phyloP scores from a whole-genome alignment of 352 stramenopile genomes.

The Phytopythium montanum region DNA sequence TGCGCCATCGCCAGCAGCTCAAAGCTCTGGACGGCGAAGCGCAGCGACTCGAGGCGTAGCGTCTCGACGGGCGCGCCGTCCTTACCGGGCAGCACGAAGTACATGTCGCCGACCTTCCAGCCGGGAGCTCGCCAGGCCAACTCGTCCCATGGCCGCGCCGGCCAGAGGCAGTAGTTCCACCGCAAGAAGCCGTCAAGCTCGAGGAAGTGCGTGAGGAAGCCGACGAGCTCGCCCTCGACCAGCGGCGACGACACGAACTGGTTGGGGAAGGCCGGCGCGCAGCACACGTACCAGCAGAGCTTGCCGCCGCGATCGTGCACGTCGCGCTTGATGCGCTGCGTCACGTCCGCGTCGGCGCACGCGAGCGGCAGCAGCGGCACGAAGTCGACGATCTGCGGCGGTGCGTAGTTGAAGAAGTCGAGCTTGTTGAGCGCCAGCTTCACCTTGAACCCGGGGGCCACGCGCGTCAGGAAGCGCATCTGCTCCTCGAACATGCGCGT shows the following conservation, averaged over 20 bases:
- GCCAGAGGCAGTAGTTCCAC: slow-evolving; percentile 85
- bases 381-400: slow-evolving; percentile 64
- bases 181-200: slow-evolving; percentile 75
- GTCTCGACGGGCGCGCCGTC: slow-evolving; percentile 68
- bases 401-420: slow-evolving; percentile 62
- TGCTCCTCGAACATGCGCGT: slow-evolving; percentile 57
- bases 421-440: slow-evolving; percentile 77
- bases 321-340: slow-evolving; percentile 39
- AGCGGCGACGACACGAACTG: slow-evolving; percentile 78
- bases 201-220: slow-evolving; percentile 75
- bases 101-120: slow-evolving; percentile 83
- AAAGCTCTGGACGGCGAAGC: slow-evolving; percentile 62
- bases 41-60: slow-evolving; percentile 62
- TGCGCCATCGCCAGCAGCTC: slow-evolving; percentile 55
- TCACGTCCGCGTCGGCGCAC: slow-evolving; percentile 64
- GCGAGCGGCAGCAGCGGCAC: slow-evolving; percentile 67
- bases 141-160: slow-evolving; percentile 45
- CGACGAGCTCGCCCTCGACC: slow-evolving; percentile 67
- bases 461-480: slow-evolving; percentile 53
- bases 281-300: slow-evolving; percentile 84
- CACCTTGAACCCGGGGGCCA: slow-evolving; percentile 61
- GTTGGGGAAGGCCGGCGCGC: slow-evolving; percentile 60
- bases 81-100: slow-evolving; percentile 68
- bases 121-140: slow-evolving; percentile 56
- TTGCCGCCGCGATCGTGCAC: slow-evolving; percentile 52